Percentiles rank a stretch among this genome's conserved stretches.
Conservation (phyloP, 192 early-diverging fungal genomes). For the Nowakowskiella sp. region DNA sequence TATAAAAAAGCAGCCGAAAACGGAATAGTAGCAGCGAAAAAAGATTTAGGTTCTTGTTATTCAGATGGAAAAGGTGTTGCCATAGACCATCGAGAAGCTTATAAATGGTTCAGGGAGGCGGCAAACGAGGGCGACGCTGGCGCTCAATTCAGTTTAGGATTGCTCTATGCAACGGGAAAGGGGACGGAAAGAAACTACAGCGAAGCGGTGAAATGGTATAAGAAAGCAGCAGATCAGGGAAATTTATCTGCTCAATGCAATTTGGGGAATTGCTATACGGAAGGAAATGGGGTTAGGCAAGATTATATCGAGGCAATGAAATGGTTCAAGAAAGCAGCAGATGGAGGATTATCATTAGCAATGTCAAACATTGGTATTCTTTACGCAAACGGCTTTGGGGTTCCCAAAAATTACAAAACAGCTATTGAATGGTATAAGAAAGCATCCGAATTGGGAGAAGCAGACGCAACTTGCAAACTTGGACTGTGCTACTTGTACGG, state of each 20-base stretch:
- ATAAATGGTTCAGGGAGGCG: constrained; percentile 45
- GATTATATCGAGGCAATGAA: too few relatives aligned
- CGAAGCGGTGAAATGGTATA: constrained; percentile 50
- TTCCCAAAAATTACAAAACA: constrained; percentile 3
- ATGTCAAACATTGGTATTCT: constrained; percentile 5
- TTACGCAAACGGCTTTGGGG: not conserved
- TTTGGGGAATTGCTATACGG: constrained; percentile 7
- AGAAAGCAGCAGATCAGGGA: constrained; percentile 44
- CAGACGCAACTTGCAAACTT: not conserved
- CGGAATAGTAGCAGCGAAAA: constrained; percentile 12
- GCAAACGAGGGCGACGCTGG: constrained; percentile 46
- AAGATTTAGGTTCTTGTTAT: constrained; percentile 7
- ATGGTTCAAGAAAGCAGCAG: constrained; percentile 13
- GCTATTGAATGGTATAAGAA: not conserved
- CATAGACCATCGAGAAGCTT: constrained; percentile 30
- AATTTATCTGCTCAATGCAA: constrained; percentile 29
- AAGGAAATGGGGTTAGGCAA: constrained; percentile 8
- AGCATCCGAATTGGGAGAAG: not conserved
- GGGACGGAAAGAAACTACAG: constrained; percentile 31
- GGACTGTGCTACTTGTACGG: not conserved
- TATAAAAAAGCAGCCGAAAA: constrained; percentile 18
- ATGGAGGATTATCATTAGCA: constrained; percentile 4
- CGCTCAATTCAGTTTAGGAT: constrained; percentile 52
- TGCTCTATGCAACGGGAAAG: constrained; percentile 33
- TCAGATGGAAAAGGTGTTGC: constrained; percentile 3